Conservation (phyloP, 257 asterid species). For the Solanum microdontum region DNA sequence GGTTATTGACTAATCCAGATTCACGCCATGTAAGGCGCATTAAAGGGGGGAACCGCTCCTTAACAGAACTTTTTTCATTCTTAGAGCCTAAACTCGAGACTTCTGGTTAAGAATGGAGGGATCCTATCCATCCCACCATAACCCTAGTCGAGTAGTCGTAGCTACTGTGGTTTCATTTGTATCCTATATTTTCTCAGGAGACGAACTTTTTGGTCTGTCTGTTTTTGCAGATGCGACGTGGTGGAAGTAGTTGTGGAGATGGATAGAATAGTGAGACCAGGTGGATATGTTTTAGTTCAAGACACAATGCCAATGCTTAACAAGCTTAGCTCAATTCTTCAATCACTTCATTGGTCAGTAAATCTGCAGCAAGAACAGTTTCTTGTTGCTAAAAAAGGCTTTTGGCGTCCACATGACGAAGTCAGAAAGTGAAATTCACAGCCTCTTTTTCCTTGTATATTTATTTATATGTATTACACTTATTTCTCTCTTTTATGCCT, state of each 20-base stretch:
- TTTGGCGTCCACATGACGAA: constrained; percentile 41
- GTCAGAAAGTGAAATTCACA: constrained; percentile 2
- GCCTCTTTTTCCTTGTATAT: neutral
- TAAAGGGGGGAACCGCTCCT: neutral
- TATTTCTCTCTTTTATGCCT: neutral
- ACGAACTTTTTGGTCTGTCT: neutral
- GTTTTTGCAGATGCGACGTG: constrained; percentile 38
- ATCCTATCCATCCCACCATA: neutral
- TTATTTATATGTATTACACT: neutral
- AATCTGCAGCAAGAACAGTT: constrained; percentile 46
- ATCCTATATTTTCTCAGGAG: neutral
- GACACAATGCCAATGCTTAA: constrained; percentile 31
- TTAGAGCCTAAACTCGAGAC: neutral
- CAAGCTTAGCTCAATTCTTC: constrained; percentile 29
- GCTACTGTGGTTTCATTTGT: neutral
- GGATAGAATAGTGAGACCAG: constrained; percentile 61
- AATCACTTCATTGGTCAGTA: constrained; percentile 55
- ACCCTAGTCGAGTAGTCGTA: neutral
- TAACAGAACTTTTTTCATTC: neutral
- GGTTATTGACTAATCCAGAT: neutral
- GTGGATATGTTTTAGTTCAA: constrained; percentile 53
- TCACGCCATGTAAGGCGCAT: neutral
- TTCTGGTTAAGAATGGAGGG: neutral
- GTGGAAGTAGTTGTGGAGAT: constrained; percentile 54
- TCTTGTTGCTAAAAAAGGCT: constrained; percentile 52